A percentile compares a stretch with the other conserved stretches of the same genome.
Evolutionary conservation across 768 basidiomycete species (phyloP).

Genomic region (Daedaleopsis sinensis): DNA sequence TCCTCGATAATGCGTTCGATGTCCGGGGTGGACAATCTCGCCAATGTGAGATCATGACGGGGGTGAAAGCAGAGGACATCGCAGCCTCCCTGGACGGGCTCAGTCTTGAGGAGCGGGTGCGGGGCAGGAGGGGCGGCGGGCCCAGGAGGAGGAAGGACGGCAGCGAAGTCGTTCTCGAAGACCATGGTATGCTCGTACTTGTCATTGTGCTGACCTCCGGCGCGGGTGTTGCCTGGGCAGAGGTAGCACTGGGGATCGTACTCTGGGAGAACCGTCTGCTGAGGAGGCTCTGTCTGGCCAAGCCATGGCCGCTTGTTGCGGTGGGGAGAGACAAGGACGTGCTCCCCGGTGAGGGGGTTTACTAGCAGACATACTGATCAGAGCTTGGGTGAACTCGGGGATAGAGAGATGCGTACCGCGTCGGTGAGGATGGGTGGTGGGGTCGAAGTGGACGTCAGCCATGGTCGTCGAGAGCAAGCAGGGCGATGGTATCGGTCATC

Average conservation of each 20-base stretch:
- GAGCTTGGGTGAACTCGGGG: not conserved
- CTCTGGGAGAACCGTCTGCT: constrained; percentile 51
- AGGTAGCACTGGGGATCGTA: constrained; percentile 83
- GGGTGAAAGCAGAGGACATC: constrained; percentile 89
- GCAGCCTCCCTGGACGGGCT: constrained; percentile 81
- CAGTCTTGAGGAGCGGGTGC: constrained; percentile 63
- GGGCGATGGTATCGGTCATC: constrained; percentile 13
- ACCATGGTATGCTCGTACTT: constrained; percentile 65
- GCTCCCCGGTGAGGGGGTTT: constrained; percentile 78
- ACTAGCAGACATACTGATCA: constrained; percentile 42
- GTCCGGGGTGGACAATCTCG: constrained; percentile 59
- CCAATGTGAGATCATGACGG: constrained; percentile 82
- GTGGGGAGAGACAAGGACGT: constrained; percentile 87
- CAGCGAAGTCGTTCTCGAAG: constrained; percentile 86
- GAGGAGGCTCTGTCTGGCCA: constrained; percentile 77
- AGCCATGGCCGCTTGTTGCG: constrained; percentile 91
- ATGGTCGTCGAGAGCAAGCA: constrained; percentile 16
- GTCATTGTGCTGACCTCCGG: constrained; percentile 71
- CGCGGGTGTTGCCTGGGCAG: constrained; percentile 82
- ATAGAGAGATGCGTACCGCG: constrained; percentile 50
- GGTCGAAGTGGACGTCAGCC: constrained; percentile 50
- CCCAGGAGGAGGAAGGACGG: constrained; percentile 66
- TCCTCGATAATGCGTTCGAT: constrained; percentile 67
- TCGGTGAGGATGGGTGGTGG: constrained; percentile 67
- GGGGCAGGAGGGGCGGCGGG: constrained; percentile 52